Conservation (phyloP, 1,284 basidiomycete genomes). For the Trametes sp. region DNA sequence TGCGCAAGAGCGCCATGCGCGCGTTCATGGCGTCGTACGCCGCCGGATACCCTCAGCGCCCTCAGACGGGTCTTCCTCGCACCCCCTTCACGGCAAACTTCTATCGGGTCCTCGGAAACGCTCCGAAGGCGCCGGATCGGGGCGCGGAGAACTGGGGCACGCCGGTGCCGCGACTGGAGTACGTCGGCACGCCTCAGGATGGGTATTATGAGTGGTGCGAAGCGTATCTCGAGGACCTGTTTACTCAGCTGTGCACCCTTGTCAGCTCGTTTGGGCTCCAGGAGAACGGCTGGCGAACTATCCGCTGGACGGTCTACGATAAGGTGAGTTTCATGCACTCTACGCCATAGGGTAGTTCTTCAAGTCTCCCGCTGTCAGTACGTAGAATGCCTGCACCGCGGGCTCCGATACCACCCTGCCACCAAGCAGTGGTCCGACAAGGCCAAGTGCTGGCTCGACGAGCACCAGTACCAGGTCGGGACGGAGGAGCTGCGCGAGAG, state of each 20-base stretch:
- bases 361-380: background rate
- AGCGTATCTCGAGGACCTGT: background rate
- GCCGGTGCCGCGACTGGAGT: background rate
- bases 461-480: background rate
- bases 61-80: background rate
- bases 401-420: background rate
- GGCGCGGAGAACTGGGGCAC: background rate
- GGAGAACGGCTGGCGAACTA: background rate
- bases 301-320: background rate
- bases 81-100: background rate
- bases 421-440: background rate
- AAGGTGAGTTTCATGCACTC: background rate
- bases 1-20: background rate
- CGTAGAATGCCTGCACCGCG: background rate
- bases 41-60: background rate
- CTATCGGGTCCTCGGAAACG: background rate
- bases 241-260: background rate
- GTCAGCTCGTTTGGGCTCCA: background rate
- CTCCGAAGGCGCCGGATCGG: background rate
- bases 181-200: background rate
- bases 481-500: background rate
- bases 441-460: background rate
- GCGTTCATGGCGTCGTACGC: background rate
- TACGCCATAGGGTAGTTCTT: too few relatives aligned
- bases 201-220: background rate